These are phyloP conservation scores for Scedosporium apiospermum DNA, from an alignment of 2,329 filamentous ascomycete species.

Conservation along the genomic window DNA sequence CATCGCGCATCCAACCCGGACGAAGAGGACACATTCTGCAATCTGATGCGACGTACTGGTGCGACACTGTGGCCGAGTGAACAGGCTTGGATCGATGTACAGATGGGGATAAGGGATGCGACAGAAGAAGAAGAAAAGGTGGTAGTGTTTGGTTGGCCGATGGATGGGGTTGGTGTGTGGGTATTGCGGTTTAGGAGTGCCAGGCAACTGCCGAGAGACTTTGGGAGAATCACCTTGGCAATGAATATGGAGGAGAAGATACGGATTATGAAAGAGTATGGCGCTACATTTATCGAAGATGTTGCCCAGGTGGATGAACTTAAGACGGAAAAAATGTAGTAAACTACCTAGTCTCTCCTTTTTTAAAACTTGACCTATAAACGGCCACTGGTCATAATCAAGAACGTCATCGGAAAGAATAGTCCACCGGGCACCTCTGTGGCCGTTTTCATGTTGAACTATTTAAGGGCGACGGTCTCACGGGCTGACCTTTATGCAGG, in stretches of 20 bases:
- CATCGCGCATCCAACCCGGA: neutral
- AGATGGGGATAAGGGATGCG: neutral
- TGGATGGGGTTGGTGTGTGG: neutral
- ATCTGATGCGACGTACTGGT: neutral
- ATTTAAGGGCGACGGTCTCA: no score
- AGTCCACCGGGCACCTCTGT: no score
- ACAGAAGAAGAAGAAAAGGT: neutral
- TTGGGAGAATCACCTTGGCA: neutral
- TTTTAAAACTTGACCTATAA: neutral
- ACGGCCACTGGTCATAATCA: no score
- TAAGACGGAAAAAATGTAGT: neutral
- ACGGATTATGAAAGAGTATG: neutral
- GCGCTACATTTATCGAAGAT: neutral
- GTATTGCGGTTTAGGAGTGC: neutral
- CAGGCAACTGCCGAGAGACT: neutral
- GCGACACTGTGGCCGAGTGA: neutral
- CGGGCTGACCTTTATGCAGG: no score
- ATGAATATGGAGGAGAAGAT: neutral
- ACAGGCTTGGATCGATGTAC: neutral
- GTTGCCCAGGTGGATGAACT: neutral
- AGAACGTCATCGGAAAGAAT: no score
- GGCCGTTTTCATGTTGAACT: no score
- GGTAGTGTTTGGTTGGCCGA: neutral
- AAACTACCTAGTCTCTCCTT: neutral
- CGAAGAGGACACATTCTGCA: neutral